Conservation (phyloP, 2,329 filamentous ascomycete species). For the Stachybotrys chartarum region DNA sequence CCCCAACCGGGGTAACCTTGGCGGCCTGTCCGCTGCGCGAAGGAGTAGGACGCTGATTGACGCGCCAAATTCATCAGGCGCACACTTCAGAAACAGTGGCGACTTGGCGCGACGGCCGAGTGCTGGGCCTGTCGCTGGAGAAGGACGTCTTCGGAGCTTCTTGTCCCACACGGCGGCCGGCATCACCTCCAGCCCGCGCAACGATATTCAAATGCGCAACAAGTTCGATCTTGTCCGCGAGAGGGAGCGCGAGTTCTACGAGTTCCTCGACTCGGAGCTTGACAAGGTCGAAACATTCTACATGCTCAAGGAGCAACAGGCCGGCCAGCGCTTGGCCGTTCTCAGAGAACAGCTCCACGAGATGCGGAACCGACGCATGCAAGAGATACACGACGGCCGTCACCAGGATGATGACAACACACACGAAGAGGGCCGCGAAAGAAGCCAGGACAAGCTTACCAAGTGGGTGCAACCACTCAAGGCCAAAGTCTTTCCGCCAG, state of each 20-base stretch:
- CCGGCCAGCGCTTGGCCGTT: slow-evolving; percentile 60
- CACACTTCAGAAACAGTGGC: slow-evolving; percentile 4
- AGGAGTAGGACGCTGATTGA: slow-evolving; percentile 27
- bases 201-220: slow-evolving; percentile 35
- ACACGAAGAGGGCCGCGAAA: slow-evolving; percentile 10
- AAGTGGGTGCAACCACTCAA: slow-evolving; percentile 48
- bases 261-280: slow-evolving; percentile 75
- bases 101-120: slow-evolving; percentile 11
- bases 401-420: slow-evolving; percentile 18
- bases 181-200: slow-evolving; percentile 8
- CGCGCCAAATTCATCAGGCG: slow-evolving; percentile 12
- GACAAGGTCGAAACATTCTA: slow-evolving; percentile 93
- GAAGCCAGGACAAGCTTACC: slow-evolving; percentile 16
- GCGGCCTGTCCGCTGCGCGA: slow-evolving; percentile 10
- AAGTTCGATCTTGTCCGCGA: slow-evolving; percentile 56
- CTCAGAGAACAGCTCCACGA: slow-evolving; percentile 83
- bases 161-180: slow-evolving; percentile 19
- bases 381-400: slow-evolving; percentile 53
- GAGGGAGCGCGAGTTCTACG: slow-evolving; percentile 77
- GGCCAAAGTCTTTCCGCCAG: slow-evolving; percentile 45
- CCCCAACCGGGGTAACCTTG: neutral
- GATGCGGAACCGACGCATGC: slow-evolving; percentile 77
- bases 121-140: slow-evolving; percentile 11
- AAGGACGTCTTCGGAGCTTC: slow-evolving; percentile 25
- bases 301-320: slow-evolving; percentile 78